These are phyloP conservation scores for Aspergillus nidulans DNA, from an alignment of 495 filamentous ascomycete species.

Conservation along the genomic window DNA sequence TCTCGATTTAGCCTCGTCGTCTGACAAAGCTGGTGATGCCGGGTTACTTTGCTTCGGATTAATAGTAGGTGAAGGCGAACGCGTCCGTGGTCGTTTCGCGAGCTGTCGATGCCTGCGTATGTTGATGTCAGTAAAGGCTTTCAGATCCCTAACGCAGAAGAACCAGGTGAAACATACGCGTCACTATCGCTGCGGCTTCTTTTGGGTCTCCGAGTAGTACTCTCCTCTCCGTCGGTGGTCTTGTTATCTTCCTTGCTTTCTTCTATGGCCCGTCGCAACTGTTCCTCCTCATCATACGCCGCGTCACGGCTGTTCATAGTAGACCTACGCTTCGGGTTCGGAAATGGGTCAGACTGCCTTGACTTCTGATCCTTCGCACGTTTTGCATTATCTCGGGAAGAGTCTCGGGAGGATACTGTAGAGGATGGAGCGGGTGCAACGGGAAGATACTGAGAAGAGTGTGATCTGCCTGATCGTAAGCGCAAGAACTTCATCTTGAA, in stretches of 20 bases:
- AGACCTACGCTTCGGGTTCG: constrained; percentile 71
- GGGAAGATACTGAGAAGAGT: constrained; percentile 66
- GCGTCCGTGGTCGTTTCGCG: constrained; percentile 67
- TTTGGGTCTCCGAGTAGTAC: constrained; percentile 62
- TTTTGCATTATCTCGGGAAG: constrained; percentile 42
- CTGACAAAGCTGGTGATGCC: constrained; percentile 58
- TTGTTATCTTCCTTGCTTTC: constrained; percentile 77
- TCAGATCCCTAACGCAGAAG: background rate
- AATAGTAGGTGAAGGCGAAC: constrained; percentile 64
- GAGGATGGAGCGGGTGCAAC: constrained; percentile 46
- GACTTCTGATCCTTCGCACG: constrained; percentile 46
- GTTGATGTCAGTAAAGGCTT: constrained; percentile 20
- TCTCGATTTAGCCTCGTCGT: constrained; percentile 57
- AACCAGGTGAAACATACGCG: constrained; percentile 59
- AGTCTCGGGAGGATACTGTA: constrained; percentile 42
- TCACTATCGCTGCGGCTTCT: constrained; percentile 87
- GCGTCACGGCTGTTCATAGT: constrained; percentile 98
- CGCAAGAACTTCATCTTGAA: constrained; percentile 7
- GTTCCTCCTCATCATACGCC: constrained; percentile 92
- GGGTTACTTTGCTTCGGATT: constrained; percentile 43
- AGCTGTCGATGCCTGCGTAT: constrained; percentile 47
- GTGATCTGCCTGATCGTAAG: constrained; percentile 47
- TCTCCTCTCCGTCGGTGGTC: constrained; percentile 39
- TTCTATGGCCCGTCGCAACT: constrained; percentile 83
- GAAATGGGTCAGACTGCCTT: constrained; percentile 41